Base-by-base conservation (phyloP, 495 filamentous ascomycete species). In the Astrothelium subdiscretum region DNA sequence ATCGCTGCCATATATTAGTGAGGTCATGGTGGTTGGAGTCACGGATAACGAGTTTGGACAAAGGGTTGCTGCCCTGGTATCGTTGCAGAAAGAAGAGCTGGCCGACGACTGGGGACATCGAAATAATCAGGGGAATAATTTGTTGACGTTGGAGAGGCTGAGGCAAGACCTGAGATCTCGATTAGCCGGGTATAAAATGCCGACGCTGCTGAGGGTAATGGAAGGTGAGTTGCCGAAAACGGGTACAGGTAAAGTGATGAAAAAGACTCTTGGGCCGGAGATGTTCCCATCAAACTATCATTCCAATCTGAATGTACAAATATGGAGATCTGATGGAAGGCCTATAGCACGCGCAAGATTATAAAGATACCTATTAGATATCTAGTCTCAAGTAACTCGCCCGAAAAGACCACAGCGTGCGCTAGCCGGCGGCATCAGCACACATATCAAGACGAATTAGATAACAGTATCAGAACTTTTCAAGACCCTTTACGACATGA, bases 221-320 rank as follows among this genome's bases (percentile, higher is more conserved):
- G 63, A 76, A 26, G 74, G 73, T 22, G 78, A 80, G 58, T 59
- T 80, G n/a, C 78, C 77, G 2, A 81, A 80, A 60, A 74, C 74
- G 8, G 75, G 68, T 3, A 79, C 76, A 0, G 78, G 76, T 3
- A 81, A 81, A 61, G 78, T 81, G 11, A 73, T 78, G 66, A 81
- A 81, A 72, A 80, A 78, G 67, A 72, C 77, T 3, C 64, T 81
- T 26, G 76, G 78, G 4, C 77, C 78, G 11, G 43, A 67, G 29
- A 77, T 76, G 62, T 81, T 81, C 59, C 76, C 78, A 0, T 15
- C 59, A 1, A 68, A 72, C 27, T 81, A 76, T 63, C 26, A 52
- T 22, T 59, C 67, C 10, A 59, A 69, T 58, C 57, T 64, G 10
- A 71, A 75, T 15, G 72, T 80, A n/a, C 76, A 79, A 58, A 66